Evolutionary conservation across 208 protist genomes (phyloP).

Genomic region (Trypanosoma caninum): DNA sequence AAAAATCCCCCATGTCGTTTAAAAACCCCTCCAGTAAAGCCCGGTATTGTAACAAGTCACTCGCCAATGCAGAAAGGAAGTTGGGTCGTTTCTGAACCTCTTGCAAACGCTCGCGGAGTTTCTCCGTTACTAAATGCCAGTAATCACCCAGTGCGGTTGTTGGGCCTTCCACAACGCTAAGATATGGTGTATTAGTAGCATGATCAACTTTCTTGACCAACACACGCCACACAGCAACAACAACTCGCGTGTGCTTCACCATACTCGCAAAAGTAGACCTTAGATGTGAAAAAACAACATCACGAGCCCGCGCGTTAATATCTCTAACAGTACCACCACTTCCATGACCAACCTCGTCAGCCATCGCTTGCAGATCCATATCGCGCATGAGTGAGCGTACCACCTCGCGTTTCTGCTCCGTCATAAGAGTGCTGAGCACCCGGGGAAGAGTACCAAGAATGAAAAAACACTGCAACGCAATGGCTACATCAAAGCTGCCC

Average conservation of each 20-base stretch:
- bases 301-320: conserved; percentile 23
- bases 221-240: conserved; percentile 64
- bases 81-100: conserved; percentile 48
- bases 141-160: conserved; percentile 66
- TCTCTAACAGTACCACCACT: background rate
- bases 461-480: conserved; percentile 62
- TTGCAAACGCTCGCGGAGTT: conserved; percentile 51
- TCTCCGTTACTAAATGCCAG: conserved; percentile 56
- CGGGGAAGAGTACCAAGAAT: conserved; percentile 48
- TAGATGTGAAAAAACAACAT: conserved; percentile 46
- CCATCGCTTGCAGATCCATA: conserved; percentile 50
- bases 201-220: conserved; percentile 48
- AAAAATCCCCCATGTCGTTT: conserved; percentile 19
- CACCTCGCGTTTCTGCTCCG: conserved; percentile 70
- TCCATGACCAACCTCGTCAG: conserved; percentile 30
- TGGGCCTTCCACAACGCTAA: conserved; percentile 45
- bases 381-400: conserved; percentile 60
- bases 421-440: conserved; percentile 57
- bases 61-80: conserved; percentile 38
- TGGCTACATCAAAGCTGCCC: conserved; percentile 30
- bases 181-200: conserved; percentile 33
- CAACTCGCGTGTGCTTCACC: conserved; percentile 56
- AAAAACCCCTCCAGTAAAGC: conserved; percentile 52
- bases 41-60: conserved; percentile 48
- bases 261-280: conserved; percentile 45